phyloP scores from a whole-genome alignment of 2,329 filamentous ascomycete species.

The Pyrenophora seminiperda region DNA sequence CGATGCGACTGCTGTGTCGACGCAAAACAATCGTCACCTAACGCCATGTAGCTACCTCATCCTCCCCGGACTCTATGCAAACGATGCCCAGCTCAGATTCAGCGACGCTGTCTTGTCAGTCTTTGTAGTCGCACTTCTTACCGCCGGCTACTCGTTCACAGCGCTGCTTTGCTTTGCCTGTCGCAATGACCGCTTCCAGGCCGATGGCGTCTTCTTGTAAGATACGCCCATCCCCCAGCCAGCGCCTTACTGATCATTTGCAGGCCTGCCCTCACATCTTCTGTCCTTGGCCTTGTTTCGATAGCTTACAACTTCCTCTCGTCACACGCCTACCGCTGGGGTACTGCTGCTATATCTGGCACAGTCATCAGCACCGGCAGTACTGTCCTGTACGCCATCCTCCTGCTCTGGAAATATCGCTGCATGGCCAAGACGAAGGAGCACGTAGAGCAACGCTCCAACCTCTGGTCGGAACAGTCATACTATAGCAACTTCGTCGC shows the following conservation, averaged over 20 bases:
- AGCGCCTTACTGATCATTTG: constrained; percentile 18
- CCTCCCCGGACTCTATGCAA: constrained; percentile 55
- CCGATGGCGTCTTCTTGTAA: constrained; percentile 55
- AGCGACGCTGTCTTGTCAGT: constrained; percentile 50
- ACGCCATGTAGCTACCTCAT: constrained; percentile 52
- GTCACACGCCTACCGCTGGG: constrained; percentile 50
- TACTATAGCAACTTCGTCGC: constrained; percentile 54
- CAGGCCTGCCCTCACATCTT: constrained; percentile 52
- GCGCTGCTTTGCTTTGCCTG: constrained; percentile 55
- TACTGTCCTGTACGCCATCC: constrained; percentile 49
- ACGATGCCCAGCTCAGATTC: constrained; percentile 47
- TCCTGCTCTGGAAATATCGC: constrained; percentile 52
- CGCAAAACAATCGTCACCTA: constrained; percentile 14
- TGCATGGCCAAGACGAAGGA: constrained; percentile 45
- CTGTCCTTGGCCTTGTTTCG: constrained; percentile 54
- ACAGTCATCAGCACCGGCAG: constrained; percentile 49
- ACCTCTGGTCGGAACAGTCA: constrained; percentile 44
- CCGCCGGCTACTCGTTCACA: constrained; percentile 56
- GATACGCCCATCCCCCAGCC: constrained; percentile 7
- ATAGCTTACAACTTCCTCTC: constrained; percentile 56
- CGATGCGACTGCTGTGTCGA: constrained; percentile 2
- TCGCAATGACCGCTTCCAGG: constrained; percentile 53
- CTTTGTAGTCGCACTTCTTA: constrained; percentile 54
- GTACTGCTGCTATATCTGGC: constrained; percentile 51
- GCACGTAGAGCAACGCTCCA: constrained; percentile 22